Base-by-base conservation (phyloP, 2,329 filamentous ascomycete genomes). In the Incumbomyces lentus region DNA sequence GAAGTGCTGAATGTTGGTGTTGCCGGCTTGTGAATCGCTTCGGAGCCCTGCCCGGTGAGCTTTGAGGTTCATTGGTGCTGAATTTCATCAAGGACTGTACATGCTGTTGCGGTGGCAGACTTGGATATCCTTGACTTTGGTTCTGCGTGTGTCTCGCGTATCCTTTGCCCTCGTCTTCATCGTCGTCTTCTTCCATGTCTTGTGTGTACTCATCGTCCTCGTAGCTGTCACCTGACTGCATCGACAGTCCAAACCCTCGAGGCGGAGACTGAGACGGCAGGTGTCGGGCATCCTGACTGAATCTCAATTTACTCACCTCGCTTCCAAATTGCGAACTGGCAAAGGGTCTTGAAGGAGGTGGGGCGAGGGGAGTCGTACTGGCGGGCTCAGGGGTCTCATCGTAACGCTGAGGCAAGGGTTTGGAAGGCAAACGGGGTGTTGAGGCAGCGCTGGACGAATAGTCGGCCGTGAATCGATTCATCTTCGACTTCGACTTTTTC, bases 271-370 rank as follows among this genome's bases (percentile, higher is more conserved):
- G 16, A 11, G 43, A 38, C 13, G 44, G 44, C 5, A 40, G 22
- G 19, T 33, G 30, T 3, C 37, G 16, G 12, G 37, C 44, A 46
- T 46, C 35, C 40, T 40, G 36, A 33, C 26, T 36, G 30, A 53
- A 68, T 63, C 17, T 66, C 51, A 35, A 62, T 60, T 51, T 69
- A 50, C 32, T 61, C 55, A 51, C 64, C 60, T 48, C 59, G 50
- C 50, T 58, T 19, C 62, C 64, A 47, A 71, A 61, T 50, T 70
- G 68, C 13, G 76, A 75, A 59, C 68, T 73, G 43, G 71, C 71
- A 53, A 76, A 72, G 16, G 72, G 55, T 36, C 67, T 67, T 6
- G 70, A 69, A 22, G 74, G 72, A 39, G 74, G 74, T 36, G 67
- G 68, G 2, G 72, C 75, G 47, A 69, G 67, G 29, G 76, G 76